A percentile compares a stretch with the other conserved stretches of the same genome.
phyloP scores from a whole-genome alignment of 2,329 filamentous ascomycete species.

The Endoconidiophora polonica region DNA sequence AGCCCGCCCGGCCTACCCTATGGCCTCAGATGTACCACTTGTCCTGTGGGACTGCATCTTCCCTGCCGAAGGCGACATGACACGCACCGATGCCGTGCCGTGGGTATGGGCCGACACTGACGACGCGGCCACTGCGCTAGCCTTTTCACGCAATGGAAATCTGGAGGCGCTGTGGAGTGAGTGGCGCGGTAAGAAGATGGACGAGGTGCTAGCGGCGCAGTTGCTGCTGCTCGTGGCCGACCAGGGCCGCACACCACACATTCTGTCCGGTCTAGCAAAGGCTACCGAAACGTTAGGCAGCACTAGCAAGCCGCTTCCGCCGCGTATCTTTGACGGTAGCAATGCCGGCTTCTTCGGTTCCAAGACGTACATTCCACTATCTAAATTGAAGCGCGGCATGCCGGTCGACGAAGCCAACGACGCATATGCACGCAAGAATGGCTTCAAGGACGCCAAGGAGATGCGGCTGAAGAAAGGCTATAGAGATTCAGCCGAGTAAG shows the following conservation, averaged over 20 bases:
- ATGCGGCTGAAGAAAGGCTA: slow-evolving; percentile 23
- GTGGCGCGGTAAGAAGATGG: slow-evolving; percentile 76
- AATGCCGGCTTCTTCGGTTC: slow-evolving; percentile 27
- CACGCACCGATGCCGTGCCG: slow-evolving; percentile 40
- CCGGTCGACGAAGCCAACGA: slow-evolving; percentile 41
- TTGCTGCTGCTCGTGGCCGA: slow-evolving; percentile 47
- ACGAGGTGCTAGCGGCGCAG: slow-evolving; percentile 65
- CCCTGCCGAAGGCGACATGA: slow-evolving; percentile 23
- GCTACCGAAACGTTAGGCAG: slow-evolving; percentile 7
- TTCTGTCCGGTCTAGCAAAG: slow-evolving; percentile 1
- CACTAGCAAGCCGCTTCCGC: not conserved
- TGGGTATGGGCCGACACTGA: slow-evolving; percentile 67
- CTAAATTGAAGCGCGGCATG: slow-evolving; percentile 32
- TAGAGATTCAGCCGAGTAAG: slow-evolving; percentile 16
- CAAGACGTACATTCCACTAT: slow-evolving; percentile 34
- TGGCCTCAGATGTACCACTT: slow-evolving; percentile 77
- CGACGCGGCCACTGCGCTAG: slow-evolving; percentile 32
- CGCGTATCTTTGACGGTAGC: slow-evolving; percentile 37
- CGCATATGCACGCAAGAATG: slow-evolving; percentile 43
- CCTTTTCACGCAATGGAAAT: slow-evolving; percentile 48
- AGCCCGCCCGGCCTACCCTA: slow-evolving; percentile 68
- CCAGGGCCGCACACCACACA: slow-evolving; percentile 19
- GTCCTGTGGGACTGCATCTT: slow-evolving; percentile 96
- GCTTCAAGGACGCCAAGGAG: slow-evolving; percentile 36
- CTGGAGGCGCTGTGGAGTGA: slow-evolving; percentile 63